Evolutionary conservation across 345 rosid species (phyloP), one percentile per base, ranked within the genome.

Genomic region (Eucalyptus albens): DNA sequence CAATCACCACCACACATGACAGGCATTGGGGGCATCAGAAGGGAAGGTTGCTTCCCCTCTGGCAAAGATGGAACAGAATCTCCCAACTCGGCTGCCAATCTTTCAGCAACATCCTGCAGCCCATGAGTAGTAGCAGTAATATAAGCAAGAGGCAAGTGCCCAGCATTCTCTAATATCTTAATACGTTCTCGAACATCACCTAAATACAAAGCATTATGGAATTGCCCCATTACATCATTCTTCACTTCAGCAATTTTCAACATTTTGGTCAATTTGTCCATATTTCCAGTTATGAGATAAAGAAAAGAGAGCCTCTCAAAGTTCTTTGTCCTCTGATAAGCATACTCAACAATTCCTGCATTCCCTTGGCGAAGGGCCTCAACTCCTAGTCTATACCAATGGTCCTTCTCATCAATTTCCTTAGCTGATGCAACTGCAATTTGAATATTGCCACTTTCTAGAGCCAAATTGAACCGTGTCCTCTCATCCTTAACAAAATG

Each of bases 301-400:
- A 97, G 97, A 88, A 97, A 97, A 42, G 99, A 97, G 26, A 97
- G 87, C 92, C 99, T 97, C 95, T 97, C 99, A 90, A 97, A 95
- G 90, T 97, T 97, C 93, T 97, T 97, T 50, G 99, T 97, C 95
- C 95, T 93, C 95, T 97, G 99, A 90, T 97, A 97, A 29, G 99
- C 98, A 92, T 97, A 96, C 88, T 97, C 99, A 89, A 96, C 99
- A 89, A 97, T 96, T 81, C 97, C 97, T 9, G 97, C 92, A 92
- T 97, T 97, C 86, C 99, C 99, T 91, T 97, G 99, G 89, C 99
- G 98, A 92, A 97, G 99, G 87, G 99, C 99, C 93, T 97, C 99
- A 91, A 97, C 99, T 55, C 99, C 99, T 86, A 97, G 90, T 88
- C 94, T 94, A 69, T 97, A 96, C 99, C 99, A 97, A 90, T 95